Evolutionary conservation across 1,139 yeast species (phyloP), one percentile per base, ranked within the genome.

Genomic region (Diutina ranongensis): DNA sequence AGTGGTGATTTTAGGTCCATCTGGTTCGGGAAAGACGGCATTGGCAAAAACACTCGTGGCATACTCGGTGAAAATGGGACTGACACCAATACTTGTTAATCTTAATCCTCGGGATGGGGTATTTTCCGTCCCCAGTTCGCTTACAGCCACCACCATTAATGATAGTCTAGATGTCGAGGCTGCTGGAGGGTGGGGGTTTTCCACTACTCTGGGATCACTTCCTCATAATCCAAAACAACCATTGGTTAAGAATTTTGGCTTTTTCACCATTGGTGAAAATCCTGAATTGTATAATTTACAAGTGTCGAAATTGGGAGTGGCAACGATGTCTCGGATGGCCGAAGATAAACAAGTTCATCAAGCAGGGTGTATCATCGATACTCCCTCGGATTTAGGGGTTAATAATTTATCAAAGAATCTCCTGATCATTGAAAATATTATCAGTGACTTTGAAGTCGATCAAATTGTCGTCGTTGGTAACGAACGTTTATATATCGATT

Each of bases 121-220:
- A 2, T 84, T 83, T 58, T 71, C 86, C 0, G 70, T 83, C 8
- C 97, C 98, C 0, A 97, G 98, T 0, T 78, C 92, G 4, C 54
- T 94, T 2, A 74, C 94, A 0, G 96, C 95, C 0, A 81, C 94
- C 0, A 86, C 94, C 0, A 72, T 89, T 3, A 80, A 89, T 41
- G 95, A 86, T 55, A 66, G 80, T 42, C 68, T 88, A 41, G 96
- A 92, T 57, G 76, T 86, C 28, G 94, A 87, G 55, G 72, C 82
- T 44, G 64, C 69, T 13, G 67, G 68, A 38, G 86, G 87, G 1
- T 83, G 92, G 77, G 97, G 97, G 8, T 80, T 83, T 45, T 74
- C 92, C 8, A 76, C 84, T 45, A 83, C 95, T 0, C 83, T 89
- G n/a, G 97, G 97, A 21, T 85, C 94, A 1, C 76, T 94, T 1